Evolutionary conservation across 2,329 filamentous ascomycete species (phyloP).

Genomic region (Acephala macrosclerotiorum): DNA sequence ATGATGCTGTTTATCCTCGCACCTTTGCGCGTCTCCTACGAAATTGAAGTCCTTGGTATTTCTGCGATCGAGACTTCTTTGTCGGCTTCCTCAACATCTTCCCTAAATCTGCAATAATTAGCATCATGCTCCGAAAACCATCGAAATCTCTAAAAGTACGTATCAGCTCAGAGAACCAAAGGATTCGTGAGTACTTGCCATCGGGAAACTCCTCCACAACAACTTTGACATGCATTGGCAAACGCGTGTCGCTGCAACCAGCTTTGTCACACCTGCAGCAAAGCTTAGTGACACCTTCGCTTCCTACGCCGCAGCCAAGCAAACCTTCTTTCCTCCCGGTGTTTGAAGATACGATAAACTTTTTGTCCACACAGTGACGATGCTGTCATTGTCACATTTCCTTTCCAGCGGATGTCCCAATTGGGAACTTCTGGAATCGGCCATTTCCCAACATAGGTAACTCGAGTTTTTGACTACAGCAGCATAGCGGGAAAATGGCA

Average conservation of each 20-base stretch:
- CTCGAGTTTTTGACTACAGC: background rate
- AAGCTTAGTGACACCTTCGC: background rate
- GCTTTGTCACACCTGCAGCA: constrained; percentile 1
- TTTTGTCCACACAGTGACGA: background rate
- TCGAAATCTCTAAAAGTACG: background rate
- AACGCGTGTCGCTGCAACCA: background rate
- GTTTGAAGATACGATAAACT: background rate
- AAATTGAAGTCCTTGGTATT: background rate
- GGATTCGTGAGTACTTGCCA: background rate
- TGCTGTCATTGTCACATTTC: background rate
- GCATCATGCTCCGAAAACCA: background rate
- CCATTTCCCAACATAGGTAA: background rate
- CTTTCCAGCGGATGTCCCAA: background rate
- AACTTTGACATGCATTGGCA: background rate
- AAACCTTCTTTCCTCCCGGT: no score
- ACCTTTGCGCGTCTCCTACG: background rate
- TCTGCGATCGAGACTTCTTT: background rate
- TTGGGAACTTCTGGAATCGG: background rate
- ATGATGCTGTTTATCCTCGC: background rate
- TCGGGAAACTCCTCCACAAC: background rate
- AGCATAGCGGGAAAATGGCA: background rate
- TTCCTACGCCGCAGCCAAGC: background rate
- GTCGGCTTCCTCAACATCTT: background rate
- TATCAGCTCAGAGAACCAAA: background rate
- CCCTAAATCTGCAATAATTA: background rate